Evolutionary conservation across 768 basidiomycete species (phyloP).

Genomic region (Baorangia bicolor): DNA sequence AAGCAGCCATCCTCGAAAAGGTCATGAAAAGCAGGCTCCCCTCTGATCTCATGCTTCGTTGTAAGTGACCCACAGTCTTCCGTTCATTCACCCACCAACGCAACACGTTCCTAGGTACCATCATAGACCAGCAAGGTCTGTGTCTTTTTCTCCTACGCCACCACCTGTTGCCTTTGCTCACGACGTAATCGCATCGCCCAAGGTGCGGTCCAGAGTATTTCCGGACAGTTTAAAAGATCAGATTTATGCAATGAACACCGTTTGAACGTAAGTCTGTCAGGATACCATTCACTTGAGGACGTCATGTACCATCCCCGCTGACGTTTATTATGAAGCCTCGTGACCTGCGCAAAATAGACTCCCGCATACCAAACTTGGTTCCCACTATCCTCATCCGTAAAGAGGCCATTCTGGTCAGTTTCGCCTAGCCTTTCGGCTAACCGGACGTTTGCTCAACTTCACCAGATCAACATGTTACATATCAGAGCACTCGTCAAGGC

Average conservation of each 20-base stretch:
- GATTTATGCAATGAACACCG: constrained; percentile 86
- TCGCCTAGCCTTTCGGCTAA: neutral
- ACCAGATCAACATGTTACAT: constrained; percentile 88
- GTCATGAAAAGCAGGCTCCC: constrained; percentile 87
- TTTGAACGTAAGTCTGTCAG: constrained; percentile 69
- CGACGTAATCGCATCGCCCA: constrained; percentile 30
- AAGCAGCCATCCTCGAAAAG: constrained; percentile 75
- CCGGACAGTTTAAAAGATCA: constrained; percentile 86
- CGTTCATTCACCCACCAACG: constrained; percentile 9
- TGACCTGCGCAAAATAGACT: constrained; percentile 96
- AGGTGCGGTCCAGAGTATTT: constrained; percentile 87
- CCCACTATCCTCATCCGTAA: constrained; percentile 90
- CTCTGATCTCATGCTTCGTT: constrained; percentile 86
- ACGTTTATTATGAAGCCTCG: constrained; percentile 60
- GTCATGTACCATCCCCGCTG: constrained; percentile 22
- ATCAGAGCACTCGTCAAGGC: constrained; percentile 94
- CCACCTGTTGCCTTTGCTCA: constrained; percentile 6
- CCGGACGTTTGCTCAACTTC: constrained; percentile 12
- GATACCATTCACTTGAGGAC: constrained; percentile 9
- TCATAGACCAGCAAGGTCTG: constrained; percentile 80
- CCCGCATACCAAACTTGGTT: constrained; percentile 88
- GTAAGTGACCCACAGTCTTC: constrained; percentile 48
- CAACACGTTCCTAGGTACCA: constrained; percentile 59
- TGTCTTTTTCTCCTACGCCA: constrained; percentile 20
- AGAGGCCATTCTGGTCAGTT: constrained; percentile 79